phyloP scores from a whole-genome alignment of 129 eudicot species.

The Centella asiatica region DNA sequence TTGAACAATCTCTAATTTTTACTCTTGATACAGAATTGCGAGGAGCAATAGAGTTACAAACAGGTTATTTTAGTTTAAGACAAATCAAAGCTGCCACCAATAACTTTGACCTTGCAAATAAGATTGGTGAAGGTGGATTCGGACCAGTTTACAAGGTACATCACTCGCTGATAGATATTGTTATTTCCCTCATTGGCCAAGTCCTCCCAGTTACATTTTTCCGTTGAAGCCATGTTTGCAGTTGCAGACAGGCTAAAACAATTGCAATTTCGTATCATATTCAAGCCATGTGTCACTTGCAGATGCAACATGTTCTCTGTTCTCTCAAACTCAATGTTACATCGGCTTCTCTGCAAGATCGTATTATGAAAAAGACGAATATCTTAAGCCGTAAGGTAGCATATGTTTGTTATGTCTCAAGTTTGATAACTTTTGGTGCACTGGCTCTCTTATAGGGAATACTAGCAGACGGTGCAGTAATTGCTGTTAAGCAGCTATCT shows the following conservation, averaged over 20 bases:
- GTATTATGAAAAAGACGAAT: background rate
- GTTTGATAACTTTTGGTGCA: background rate
- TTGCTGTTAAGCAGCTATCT: conserved; percentile 45
- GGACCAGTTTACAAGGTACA: conserved; percentile 36
- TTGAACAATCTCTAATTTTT: background rate
- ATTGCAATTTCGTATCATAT: background rate
- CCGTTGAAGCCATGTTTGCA: background rate
- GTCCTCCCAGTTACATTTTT: background rate
- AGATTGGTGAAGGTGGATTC: conserved; percentile 50
- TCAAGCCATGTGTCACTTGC: background rate
- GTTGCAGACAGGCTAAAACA: background rate
- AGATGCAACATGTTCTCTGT: background rate
- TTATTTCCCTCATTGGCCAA: background rate
- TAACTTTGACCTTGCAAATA: conserved; percentile 26
- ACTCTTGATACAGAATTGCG: conserved; percentile 19
- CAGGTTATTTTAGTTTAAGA: conserved; percentile 24
- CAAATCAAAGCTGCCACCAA: conserved; percentile 40
- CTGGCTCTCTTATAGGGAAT: conserved; percentile 21
- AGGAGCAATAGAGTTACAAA: conserved; percentile 18
- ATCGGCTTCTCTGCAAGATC: background rate
- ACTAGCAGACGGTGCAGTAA: conserved; percentile 20
- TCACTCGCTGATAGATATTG: background rate
- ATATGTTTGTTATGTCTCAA: background rate
- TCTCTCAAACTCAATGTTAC: background rate
- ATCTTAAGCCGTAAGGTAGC: background rate